Base-by-base conservation (phyloP, 345 rosid species). In the Adansonia digitata region DNA sequence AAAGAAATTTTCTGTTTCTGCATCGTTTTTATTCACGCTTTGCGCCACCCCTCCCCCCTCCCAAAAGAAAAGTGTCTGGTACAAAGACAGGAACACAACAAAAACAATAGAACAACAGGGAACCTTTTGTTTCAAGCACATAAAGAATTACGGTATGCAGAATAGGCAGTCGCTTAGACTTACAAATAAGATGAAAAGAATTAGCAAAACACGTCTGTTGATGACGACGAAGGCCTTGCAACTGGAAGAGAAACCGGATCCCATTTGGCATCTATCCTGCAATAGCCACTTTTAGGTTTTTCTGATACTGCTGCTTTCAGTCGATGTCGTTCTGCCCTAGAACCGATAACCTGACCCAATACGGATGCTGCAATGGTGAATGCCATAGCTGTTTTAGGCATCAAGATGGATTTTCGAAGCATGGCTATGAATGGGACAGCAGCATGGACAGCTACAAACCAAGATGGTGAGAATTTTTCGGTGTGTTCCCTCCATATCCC, bases 401-500 rank as follows among this genome's bases (percentile, higher is more conserved):
- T 92, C 88, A 92, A 71, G 27, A 94, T 80, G 0, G 95, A 85
- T 82, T 92, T 94, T 83, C 98, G 88, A 8, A 94, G 89, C 87
- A 94, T 91, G 34, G 71, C 97, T 72, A 94, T 88, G 85, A 94
- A 92, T 7, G 98, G 98, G 78, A 92, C 97, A 31, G 97, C 97
- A 5, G 97, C 97, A 45, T 94, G 98, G 46, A 94, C 89, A 2
- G 98, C 97, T 29, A 83, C 79, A 77, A 94, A 90, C 98, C 98
- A 94, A 64, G 97, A 86, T 14, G 84, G 84, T 0, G 97, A 94
- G 78, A 85, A 92, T 53, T 92, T 92, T 69, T 85, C 77, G 8
- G 97, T 91, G 85, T 94, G 98, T 75, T 92, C 97, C 84, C 97
- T 88, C 97, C 97, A 94, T 57, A 94, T 79, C 22, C 98, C 98